Conservation (phyloP, 2,329 filamentous ascomycete genomes). For the Phyllosticta paracitricarpa region DNA sequence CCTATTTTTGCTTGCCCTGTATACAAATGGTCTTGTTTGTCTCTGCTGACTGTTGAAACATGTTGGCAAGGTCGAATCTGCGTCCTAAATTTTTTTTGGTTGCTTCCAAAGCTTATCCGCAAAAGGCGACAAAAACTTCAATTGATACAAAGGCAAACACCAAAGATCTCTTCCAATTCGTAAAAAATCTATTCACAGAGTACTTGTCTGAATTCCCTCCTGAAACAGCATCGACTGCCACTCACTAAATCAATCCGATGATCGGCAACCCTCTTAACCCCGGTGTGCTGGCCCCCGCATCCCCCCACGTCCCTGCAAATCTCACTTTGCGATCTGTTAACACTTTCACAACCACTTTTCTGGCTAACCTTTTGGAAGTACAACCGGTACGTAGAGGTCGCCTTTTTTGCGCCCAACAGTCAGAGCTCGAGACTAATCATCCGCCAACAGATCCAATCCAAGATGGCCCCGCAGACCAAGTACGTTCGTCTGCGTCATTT, state of each 20-base stretch:
- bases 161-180: background rate
- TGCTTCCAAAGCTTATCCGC: no score
- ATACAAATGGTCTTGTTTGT: no score
- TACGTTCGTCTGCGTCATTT: background rate
- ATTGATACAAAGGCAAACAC: background rate
- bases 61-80: no score
- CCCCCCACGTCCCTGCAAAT: background rate
- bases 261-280: background rate
- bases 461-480: slow-evolving; percentile 3
- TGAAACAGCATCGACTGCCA: background rate
- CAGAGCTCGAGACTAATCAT: background rate
- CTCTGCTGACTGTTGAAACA: no score
- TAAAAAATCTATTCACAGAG: background rate
- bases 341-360: background rate
- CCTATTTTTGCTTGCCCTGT: no score
- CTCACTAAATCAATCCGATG: background rate
- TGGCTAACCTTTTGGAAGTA: background rate
- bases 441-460: background rate
- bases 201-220: background rate
- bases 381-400: background rate
- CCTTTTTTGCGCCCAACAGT: background rate
- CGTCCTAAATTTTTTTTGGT: no score
- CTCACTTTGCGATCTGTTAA: background rate
- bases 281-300: background rate
- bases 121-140: no score